Evolutionary conservation across 306 rosid genomes (phyloP).

Genomic region (Vachellia pachyceras): DNA sequence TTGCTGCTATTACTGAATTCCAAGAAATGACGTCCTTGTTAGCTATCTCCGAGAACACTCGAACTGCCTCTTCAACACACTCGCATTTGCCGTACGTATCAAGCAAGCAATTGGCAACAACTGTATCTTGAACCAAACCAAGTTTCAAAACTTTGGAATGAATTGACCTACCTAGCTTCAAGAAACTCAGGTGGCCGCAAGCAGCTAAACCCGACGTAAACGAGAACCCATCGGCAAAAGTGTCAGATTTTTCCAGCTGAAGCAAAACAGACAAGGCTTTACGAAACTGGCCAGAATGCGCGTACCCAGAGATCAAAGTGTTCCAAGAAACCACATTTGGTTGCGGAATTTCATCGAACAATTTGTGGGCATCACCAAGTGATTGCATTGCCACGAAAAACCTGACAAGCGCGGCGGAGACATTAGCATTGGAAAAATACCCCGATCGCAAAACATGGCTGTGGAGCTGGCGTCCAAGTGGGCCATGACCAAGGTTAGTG

Average conservation of each 20-base stretch:
- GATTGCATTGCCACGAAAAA: constrained; percentile 42
- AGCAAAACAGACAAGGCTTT: constrained; percentile 52
- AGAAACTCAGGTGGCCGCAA: constrained; percentile 52
- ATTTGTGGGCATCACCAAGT: constrained; percentile 43
- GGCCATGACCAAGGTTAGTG: constrained; percentile 34
- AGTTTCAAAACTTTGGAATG: constrained; percentile 60
- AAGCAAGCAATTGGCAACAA: constrained; percentile 72
- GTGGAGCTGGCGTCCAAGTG: constrained; percentile 58
- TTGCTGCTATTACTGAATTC: constrained; percentile 74
- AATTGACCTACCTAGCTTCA: constrained; percentile 57
- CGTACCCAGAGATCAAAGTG: constrained; percentile 69
- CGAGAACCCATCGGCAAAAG: constrained; percentile 56
- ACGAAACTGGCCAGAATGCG: constrained; percentile 50
- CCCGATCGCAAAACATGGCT: constrained; percentile 64
- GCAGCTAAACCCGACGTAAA: constrained; percentile 63
- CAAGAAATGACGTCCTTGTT: constrained; percentile 66
- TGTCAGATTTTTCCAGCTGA: constrained; percentile 48
- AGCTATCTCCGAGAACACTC: constrained; percentile 42
- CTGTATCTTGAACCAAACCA: constrained; percentile 47
- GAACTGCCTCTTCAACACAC: constrained; percentile 43
- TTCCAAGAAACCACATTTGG: constrained; percentile 67
- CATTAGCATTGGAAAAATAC: constrained; percentile 43
- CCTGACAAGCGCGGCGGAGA: constrained; percentile 53
- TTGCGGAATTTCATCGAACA: constrained; percentile 65
- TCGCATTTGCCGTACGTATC: constrained; percentile 86